Evolutionary conservation across 192 early-diverging fungal species (phyloP).

Genomic region (Coemansia interrupta): DNA sequence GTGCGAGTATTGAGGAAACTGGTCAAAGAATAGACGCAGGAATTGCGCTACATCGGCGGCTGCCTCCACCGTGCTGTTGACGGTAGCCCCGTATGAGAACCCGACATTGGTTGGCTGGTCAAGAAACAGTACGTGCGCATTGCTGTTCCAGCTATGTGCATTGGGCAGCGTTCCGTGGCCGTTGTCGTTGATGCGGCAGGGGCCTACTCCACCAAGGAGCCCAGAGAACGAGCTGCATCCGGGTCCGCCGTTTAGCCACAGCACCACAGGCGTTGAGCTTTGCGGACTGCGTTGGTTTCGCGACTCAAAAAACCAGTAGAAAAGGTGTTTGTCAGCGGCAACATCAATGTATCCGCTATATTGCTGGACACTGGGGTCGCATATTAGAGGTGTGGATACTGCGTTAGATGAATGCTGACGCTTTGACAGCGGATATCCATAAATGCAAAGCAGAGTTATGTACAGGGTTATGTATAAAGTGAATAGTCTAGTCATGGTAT

Average conservation of each 20-base stretch:
- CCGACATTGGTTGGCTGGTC: constrained; percentile 88
- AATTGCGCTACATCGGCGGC: constrained; percentile 80
- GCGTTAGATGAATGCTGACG: neutral
- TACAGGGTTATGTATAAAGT: no score
- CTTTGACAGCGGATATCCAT: constrained; percentile 3
- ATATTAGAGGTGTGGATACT: constrained; percentile 57
- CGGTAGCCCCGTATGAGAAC: constrained; percentile 71
- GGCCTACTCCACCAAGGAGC: constrained; percentile 72
- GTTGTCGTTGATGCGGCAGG: constrained; percentile 71
- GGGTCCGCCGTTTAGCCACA: constrained; percentile 80
- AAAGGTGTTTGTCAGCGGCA: constrained; percentile 66
- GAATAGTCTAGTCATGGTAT: no score
- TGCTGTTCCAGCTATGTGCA: constrained; percentile 79
- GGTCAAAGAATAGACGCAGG: constrained; percentile 76
- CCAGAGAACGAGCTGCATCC: constrained; percentile 76
- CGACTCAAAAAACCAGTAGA: constrained; percentile 95
- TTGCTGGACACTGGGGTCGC: constrained; percentile 84
- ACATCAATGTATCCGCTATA: constrained; percentile 71
- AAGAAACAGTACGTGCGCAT: constrained; percentile 75
- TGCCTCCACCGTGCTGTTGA: constrained; percentile 64
- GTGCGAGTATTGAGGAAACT: constrained; percentile 70
- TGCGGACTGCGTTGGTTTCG: constrained; percentile 47
- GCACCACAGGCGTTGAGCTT: constrained; percentile 65
- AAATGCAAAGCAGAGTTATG: neutral
- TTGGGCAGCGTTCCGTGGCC: constrained; percentile 68